Conservation (phyloP, 352 stramenopile genomes). For the Pythium phragmitis region DNA sequence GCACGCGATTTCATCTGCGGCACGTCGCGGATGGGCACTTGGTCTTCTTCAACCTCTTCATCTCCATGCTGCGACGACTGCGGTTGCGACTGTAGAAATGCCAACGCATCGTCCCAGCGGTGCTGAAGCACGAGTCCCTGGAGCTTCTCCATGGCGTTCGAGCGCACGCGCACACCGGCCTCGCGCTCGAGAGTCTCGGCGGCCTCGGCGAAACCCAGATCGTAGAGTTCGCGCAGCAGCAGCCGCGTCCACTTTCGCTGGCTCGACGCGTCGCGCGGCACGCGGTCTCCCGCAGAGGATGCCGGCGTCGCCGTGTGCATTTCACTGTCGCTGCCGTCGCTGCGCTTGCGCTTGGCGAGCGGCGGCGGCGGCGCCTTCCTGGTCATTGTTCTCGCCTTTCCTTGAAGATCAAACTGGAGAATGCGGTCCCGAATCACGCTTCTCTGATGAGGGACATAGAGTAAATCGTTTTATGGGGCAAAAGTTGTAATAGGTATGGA, state of each 20-base stretch:
- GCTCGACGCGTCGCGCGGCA: constrained; percentile 21
- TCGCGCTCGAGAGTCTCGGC: constrained; percentile 57
- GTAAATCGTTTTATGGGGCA: not conserved
- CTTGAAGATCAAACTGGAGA: constrained; percentile 17
- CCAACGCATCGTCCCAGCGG: constrained; percentile 58
- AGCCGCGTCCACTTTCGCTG: constrained; percentile 68
- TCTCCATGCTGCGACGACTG: not conserved
- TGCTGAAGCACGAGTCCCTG: constrained; percentile 37
- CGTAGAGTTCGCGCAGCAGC: constrained; percentile 74
- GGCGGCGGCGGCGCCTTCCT: constrained; percentile 11
- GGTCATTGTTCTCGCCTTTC: not conserved
- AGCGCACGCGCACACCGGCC: constrained; percentile 53
- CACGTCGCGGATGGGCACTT: not conserved
- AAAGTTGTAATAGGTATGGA: not conserved
- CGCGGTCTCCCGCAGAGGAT: constrained; percentile 4
- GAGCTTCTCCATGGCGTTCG: constrained; percentile 49
- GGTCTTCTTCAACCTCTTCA: not conserved
- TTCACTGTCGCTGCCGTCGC: constrained; percentile 2
- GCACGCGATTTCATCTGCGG: constrained; percentile 48
- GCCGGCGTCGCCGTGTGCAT: too few species aligned
- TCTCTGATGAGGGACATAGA: not conserved
- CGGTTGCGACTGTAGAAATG: constrained; percentile 28
- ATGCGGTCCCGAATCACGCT: not conserved
- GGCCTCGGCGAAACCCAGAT: constrained; percentile 48
- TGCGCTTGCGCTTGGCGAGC: constrained; percentile 28